Evolutionary conservation across 2,329 filamentous ascomycete genomes (phyloP), one percentile per base, ranked within the genome.

Genomic region (Cercospora janseana): DNA sequence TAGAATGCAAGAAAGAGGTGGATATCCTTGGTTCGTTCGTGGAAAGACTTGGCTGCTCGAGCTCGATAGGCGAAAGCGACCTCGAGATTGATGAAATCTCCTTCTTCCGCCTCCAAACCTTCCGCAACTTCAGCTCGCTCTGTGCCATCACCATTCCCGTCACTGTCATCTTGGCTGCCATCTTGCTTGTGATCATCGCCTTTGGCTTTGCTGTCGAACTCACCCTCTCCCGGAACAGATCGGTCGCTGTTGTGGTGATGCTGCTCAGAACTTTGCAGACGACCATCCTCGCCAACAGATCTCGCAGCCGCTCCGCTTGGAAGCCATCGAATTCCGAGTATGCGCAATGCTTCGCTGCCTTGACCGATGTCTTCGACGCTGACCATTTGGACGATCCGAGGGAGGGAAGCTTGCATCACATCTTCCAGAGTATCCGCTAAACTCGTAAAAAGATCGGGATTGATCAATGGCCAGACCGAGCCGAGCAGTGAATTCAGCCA

Each of bases 51-150:
- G 8, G 57, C 49, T 0, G 80, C 79, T 23, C 82, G 76, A 7
- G 82, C 80, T 27, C 83, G 77, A 66, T 90, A 91, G 1, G 86
- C 82, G 60, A 90, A 85, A 0, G 84, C 85, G 12, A 89, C 72
- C 63, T 91, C 87, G 45, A 90, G 69, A 61, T 90, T 90, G 65
- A 89, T 78, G 60, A 89, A 89, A 56, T 88, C 85, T 8, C 86
- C 86, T 63, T 88, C 84, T 66, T 88, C 86, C 2, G 83, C 85
- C 60, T 87, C 82, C 82, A 88, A 85, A 1, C 82, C 83, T 59
- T 83, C 76, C 7, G 69, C 70, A 27, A 75, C 63, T 28, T 70
- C 52, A 20, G 53, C 49, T 12, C 56, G 51, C 42, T 62, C 51
- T 2, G 57, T 51, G n/a, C 61, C 62, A 43, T 61, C 58, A 20